A percentile compares a stretch with the other conserved stretches of the same genome.
These are phyloP conservation scores for Geotrichum europaeum DNA, from an alignment of 1,139 yeast species.

Conservation along the genomic window DNA sequence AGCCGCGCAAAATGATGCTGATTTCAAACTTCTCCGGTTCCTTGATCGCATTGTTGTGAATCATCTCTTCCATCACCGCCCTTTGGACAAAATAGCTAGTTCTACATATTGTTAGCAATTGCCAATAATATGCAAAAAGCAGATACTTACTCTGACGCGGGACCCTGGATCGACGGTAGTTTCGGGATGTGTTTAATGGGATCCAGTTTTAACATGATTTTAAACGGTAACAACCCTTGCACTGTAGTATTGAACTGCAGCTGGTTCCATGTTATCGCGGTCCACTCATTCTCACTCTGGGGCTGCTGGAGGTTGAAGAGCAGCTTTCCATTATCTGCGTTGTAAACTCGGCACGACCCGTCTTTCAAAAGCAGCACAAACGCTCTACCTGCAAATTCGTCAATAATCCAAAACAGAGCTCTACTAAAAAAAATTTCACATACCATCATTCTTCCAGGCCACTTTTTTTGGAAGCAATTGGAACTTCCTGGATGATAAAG, in stretches of 20 bases:
- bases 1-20: slow-evolving; percentile 24
- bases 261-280: slow-evolving; percentile 10
- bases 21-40: slow-evolving; percentile 17
- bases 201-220: background rate
- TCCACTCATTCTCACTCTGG: background rate
- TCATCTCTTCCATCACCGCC: slow-evolving; percentile 19
- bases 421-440: slow-evolving; percentile 3
- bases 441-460: slow-evolving; percentile 38
- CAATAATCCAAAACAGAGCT: background rate
- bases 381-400: slow-evolving; percentile 33
- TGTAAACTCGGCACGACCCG: slow-evolving; percentile 43
- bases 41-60: slow-evolving; percentile 19
- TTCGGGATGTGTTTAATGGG: slow-evolving; percentile 10
- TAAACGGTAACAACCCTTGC: background rate
- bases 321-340: slow-evolving; percentile 44
- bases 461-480: slow-evolving; percentile 22
- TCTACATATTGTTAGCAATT: background rate
- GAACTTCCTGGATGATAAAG: slow-evolving; percentile 31
- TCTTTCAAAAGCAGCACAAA: slow-evolving; percentile 46
- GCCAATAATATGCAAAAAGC: background rate
- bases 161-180: slow-evolving; percentile 11
- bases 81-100: slow-evolving; percentile 6
- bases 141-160: background rate
- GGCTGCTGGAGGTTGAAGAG: slow-evolving; percentile 25
- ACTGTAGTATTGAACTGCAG: slow-evolving; percentile 17